These are phyloP conservation scores for Globisporangium sylvaticum DNA, from an alignment of 352 stramenopile species.

Conservation along the genomic window DNA sequence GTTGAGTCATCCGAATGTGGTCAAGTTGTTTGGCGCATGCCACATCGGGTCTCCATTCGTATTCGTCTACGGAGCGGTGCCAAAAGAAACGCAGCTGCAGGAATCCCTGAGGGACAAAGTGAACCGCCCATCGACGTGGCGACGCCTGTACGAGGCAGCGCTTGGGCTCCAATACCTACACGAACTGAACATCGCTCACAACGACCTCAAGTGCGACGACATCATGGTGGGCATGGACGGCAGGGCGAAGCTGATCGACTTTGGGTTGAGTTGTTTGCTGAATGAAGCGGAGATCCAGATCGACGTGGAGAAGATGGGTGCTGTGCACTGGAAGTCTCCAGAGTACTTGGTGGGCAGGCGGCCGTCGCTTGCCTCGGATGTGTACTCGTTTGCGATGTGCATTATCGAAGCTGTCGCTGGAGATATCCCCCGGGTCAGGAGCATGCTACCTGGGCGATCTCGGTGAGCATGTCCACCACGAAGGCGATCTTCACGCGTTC, in stretches of 20 bases:
- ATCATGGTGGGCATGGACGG: constrained; percentile 20
- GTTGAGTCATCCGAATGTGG: constrained; percentile 9
- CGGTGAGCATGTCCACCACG: no score
- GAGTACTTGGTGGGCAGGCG: neutral
- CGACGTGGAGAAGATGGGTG: neutral
- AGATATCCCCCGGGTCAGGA: no score
- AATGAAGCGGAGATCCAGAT: neutral
- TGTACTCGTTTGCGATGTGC: constrained; percentile 8
- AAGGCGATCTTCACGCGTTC: no score
- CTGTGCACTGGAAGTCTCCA: neutral
- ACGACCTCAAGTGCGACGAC: constrained; percentile 21
- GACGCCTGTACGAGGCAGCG: no score
- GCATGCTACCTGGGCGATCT: no score
- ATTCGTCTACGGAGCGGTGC: neutral
- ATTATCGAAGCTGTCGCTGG: neutral
- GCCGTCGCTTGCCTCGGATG: neutral
- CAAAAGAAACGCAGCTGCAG: no score
- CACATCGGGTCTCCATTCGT: neutral
- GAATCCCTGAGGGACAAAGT: no score
- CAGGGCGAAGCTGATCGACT: constrained; percentile 23
- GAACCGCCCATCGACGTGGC: no score
- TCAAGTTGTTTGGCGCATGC: constrained; percentile 7
- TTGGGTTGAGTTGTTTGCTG: constrained; percentile 13
- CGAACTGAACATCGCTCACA: constrained; percentile 16
- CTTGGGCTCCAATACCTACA: no score